phyloP scores from a whole-genome alignment of 257 asterid species.

The Hygrophila difformis region DNA sequence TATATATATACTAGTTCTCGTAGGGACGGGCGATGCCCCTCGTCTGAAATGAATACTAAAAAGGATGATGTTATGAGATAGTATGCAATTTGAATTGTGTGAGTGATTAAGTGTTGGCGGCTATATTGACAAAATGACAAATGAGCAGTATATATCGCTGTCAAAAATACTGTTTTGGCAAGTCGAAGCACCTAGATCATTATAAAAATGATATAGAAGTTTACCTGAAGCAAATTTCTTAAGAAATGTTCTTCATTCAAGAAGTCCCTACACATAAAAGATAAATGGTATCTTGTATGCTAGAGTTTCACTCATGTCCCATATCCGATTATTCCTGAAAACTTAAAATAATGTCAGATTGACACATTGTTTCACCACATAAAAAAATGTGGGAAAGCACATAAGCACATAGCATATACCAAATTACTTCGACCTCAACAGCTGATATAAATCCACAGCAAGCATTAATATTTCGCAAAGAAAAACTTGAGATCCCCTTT shows the following conservation, averaged over 20 bases:
- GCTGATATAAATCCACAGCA: no score
- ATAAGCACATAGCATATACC: constrained; percentile 59
- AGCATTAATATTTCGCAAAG: no score
- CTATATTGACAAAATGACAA: no score
- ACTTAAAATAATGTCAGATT: not conserved
- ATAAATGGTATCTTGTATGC: constrained; percentile 92
- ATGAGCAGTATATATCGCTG: not conserved
- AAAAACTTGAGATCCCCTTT: no score
- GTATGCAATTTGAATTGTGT: no score
- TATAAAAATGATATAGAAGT: not conserved
- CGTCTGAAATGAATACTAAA: no score
- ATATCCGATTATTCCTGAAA: constrained; percentile 94
- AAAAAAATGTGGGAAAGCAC: not conserved
- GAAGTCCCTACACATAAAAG: constrained; percentile 94
- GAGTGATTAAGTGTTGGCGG: no score
- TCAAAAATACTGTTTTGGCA: not conserved
- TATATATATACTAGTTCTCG: no score
- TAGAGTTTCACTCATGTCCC: constrained; percentile 95
- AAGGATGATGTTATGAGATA: no score
- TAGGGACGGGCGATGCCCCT: no score
- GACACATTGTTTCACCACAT: not conserved
- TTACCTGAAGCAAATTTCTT: constrained; percentile 98
- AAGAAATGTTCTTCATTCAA: constrained; percentile 95
- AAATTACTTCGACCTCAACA: no score
- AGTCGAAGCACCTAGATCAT: not conserved